phyloP scores from a whole-genome alignment of 192 early-diverging fungal genomes.

The Entomortierella beljakovae region DNA sequence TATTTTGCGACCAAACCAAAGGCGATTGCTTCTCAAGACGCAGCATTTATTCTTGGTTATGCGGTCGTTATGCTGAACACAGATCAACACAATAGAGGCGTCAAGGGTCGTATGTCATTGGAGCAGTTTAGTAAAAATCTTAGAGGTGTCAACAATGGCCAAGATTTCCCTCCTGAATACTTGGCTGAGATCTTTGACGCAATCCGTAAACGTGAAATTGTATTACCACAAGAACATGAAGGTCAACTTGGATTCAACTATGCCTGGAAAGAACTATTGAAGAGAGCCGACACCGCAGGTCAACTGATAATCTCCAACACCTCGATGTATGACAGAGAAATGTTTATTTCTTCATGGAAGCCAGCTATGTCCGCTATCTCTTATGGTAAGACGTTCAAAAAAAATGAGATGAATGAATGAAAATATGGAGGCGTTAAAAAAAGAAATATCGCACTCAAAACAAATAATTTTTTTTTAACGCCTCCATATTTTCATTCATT shows the following conservation, averaged over 20 bases:
- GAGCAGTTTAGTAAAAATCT: slow-evolving; percentile 92
- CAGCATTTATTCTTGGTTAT: slow-evolving; percentile 90
- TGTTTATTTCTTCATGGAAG: slow-evolving; percentile 82
- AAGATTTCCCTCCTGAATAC: slow-evolving; percentile 87
- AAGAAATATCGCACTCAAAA: slow-evolving; percentile 10
- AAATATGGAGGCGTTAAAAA: slow-evolving; percentile 31
- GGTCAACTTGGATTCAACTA: slow-evolving; percentile 95
- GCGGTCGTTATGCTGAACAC: slow-evolving; percentile 99
- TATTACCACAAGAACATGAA: slow-evolving; percentile 97
- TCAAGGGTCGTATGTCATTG: slow-evolving; percentile 88
- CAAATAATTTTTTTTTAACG: slow-evolving; percentile 39
- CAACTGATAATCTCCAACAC: slow-evolving; percentile 68
- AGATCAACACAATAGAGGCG: slow-evolving; percentile 96
- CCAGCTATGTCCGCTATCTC: slow-evolving; percentile 82
- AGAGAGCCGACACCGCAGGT: slow-evolving; percentile 61
- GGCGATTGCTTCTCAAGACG: slow-evolving; percentile 83
- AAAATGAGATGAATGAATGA: slow-evolving; percentile 59
- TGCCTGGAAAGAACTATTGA: slow-evolving; percentile 88
- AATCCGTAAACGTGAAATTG: slow-evolving; percentile 92
- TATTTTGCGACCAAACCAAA: slow-evolving; percentile 76
- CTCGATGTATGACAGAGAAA: slow-evolving; percentile 79
- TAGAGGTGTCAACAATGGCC: slow-evolving; percentile 86
- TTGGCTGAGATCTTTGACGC: slow-evolving; percentile 87
- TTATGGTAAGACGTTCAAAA: slow-evolving; percentile 86
- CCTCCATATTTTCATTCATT: slow-evolving; percentile 22